These are phyloP conservation scores for Erysimum cheiranthoides DNA, from an alignment of 345 rosid species.

Conservation along the genomic window DNA sequence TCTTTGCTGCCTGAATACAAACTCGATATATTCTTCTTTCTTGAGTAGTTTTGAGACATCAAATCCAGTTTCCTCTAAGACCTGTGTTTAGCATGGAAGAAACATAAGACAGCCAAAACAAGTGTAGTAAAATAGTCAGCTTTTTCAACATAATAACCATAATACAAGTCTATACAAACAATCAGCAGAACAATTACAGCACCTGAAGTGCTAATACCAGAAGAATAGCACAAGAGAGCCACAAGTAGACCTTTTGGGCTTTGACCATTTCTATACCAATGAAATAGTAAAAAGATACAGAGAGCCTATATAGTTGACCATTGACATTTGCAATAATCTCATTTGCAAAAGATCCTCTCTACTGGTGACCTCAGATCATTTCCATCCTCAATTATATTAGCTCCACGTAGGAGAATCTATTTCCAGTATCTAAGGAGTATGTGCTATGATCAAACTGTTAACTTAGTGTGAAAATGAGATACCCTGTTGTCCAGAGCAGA, in stretches of 20 bases:
- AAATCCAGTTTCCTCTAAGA: slow-evolving; percentile 94
- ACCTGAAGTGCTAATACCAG: neutral
- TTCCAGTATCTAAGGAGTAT: neutral
- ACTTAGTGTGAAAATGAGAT: slow-evolving; percentile 11
- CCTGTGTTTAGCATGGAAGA: slow-evolving; percentile 56
- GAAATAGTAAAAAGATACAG: neutral
- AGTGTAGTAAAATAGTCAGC: neutral
- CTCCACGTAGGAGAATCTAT: neutral
- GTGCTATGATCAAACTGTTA: slow-evolving; percentile 21
- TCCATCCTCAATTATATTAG: slow-evolving; percentile 16
- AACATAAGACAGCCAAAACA: slow-evolving; percentile 10
- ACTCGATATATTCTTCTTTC: slow-evolving; percentile 83
- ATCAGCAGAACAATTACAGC: slow-evolving; percentile 15
- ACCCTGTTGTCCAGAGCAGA: neutral
- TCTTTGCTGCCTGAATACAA: slow-evolving; percentile 91
- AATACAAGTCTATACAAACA: slow-evolving; percentile 23
- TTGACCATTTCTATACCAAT: slow-evolving; percentile 24
- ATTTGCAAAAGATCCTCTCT: neutral
- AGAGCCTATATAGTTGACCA: neutral
- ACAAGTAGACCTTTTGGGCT: slow-evolving; percentile 22
- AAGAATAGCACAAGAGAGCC: slow-evolving; percentile 6
- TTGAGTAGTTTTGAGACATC: slow-evolving; percentile 84
- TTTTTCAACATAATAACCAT: slow-evolving; percentile 7
- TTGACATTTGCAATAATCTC: slow-evolving; percentile 28
- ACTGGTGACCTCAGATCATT: slow-evolving; percentile 25